Evolutionary conservation across 1,284 basidiomycete genomes (phyloP).

Genomic region (Cryptococcus sp.): DNA sequence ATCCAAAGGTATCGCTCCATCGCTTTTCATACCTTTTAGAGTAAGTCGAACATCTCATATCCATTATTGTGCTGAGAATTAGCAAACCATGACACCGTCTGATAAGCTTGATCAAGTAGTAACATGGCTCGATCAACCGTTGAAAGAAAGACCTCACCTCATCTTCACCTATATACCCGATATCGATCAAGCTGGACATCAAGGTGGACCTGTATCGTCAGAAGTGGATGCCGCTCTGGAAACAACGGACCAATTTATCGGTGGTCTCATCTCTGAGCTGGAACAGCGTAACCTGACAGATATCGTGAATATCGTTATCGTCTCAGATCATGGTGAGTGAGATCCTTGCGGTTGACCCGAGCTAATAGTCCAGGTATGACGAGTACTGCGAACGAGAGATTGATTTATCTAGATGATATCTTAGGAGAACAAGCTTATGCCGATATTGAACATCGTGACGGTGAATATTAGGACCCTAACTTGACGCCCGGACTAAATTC

Average conservation of each 20-base stretch:
- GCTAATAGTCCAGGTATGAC: constrained; percentile 59
- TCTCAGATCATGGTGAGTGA: constrained; percentile 70
- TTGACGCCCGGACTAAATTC: constrained; percentile 1
- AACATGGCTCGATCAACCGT: constrained; percentile 68
- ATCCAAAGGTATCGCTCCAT: constrained; percentile 59
- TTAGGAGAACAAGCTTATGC: constrained; percentile 63
- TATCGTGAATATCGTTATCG: constrained; percentile 82
- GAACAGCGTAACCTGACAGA: constrained; percentile 68
- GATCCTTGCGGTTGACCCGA: background rate
- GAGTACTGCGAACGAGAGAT: constrained; percentile 67
- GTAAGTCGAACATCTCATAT: constrained; percentile 44
- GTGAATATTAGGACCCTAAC: constrained; percentile 36
- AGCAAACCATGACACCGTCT: constrained; percentile 13
- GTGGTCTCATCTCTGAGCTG: constrained; percentile 60
- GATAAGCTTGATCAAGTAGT: constrained; percentile 68
- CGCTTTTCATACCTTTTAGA: constrained; percentile 71
- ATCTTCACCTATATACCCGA: constrained; percentile 61
- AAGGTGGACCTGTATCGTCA: constrained; percentile 65
- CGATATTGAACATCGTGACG: constrained; percentile 67
- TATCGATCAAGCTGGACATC: constrained; percentile 59
- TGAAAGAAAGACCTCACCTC: constrained; percentile 66
- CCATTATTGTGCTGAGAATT: background rate
- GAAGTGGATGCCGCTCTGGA: constrained; percentile 65
- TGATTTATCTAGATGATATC: constrained; percentile 76
- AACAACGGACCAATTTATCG: constrained; percentile 70